Evolutionary conservation across 2,329 filamentous ascomycete species (phyloP).

Genomic region (Claviceps capensis): DNA sequence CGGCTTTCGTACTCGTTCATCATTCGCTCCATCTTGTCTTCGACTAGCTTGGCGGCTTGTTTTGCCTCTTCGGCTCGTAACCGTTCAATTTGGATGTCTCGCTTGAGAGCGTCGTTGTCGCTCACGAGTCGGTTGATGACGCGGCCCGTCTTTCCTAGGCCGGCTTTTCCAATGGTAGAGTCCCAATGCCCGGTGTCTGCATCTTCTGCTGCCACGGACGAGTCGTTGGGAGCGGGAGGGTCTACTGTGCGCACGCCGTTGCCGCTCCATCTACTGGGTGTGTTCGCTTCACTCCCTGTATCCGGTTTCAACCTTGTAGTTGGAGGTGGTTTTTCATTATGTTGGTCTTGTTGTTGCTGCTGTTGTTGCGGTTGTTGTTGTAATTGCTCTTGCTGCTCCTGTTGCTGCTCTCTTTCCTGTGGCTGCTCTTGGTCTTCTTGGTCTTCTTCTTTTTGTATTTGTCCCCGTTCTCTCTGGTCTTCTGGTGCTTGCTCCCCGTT

Average conservation of each 20-base stretch:
- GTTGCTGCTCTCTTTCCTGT: constrained; percentile 2
- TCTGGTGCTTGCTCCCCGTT: not conserved
- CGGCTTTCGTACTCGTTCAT: constrained; percentile 55
- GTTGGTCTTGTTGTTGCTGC: not conserved
- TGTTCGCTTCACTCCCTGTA: constrained; percentile 10
- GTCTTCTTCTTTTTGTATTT: not conserved
- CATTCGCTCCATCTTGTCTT: constrained; percentile 58
- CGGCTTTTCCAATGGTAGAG: constrained; percentile 55
- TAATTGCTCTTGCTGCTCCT: not conserved
- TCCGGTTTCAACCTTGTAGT: constrained; percentile 24
- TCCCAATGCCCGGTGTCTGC: constrained; percentile 37
- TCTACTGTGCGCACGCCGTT: constrained; percentile 20
- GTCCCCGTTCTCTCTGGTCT: constrained; percentile 10
- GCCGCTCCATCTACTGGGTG: constrained; percentile 18
- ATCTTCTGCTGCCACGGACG: constrained; percentile 19
- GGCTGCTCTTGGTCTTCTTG: not conserved
- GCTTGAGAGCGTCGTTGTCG: constrained; percentile 65
- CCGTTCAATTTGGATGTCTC: constrained; percentile 55
- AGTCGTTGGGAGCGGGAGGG: constrained; percentile 13
- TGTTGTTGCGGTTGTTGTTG: not conserved
- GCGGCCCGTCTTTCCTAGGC: constrained; percentile 58
- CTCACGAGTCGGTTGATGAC: constrained; percentile 72
- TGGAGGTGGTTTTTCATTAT: constrained; percentile 18
- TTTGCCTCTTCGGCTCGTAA: constrained; percentile 57
- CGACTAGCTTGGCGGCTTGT: constrained; percentile 50